A percentile compares a stretch with the other conserved stretches of the same genome.
Conservation (phyloP, 192 early-diverging fungal genomes). For the Paraglomus brasilianum region DNA sequence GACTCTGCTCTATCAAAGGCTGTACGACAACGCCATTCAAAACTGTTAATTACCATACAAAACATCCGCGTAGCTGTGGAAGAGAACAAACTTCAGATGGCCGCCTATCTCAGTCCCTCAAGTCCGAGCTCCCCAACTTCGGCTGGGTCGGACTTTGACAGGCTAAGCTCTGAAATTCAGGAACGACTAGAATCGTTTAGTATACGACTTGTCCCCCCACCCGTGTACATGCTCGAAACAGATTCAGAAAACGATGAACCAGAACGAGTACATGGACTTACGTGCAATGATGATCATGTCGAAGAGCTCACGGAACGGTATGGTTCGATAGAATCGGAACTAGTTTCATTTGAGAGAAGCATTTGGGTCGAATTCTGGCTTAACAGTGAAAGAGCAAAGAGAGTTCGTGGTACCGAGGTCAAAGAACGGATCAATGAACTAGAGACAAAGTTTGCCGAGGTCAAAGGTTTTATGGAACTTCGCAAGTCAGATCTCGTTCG, state of each 20-base stretch:
- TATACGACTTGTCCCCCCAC: neutral
- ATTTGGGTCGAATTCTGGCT: constrained; percentile 31
- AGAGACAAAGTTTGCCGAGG: neutral
- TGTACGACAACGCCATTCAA: constrained; percentile 22
- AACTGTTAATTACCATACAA: constrained; percentile 27
- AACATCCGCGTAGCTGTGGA: constrained; percentile 17
- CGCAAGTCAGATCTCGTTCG: constrained; percentile 1
- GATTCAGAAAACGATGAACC: constrained; percentile 23
- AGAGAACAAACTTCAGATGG: constrained; percentile 31
- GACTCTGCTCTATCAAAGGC: constrained; percentile 23
- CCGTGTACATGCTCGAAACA: constrained; percentile 20
- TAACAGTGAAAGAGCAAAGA: constrained; percentile 19
- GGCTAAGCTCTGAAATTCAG: constrained; percentile 2
- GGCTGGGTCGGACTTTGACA: constrained; percentile 29
- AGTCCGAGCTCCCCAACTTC: constrained; percentile 28
- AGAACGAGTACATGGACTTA: constrained; percentile 29
- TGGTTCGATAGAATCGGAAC: constrained; percentile 19
- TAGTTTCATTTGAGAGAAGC: constrained; percentile 23
- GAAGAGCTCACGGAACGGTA: constrained; percentile 26
- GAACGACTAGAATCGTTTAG: constrained; percentile 11
- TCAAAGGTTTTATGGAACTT: constrained; percentile 23
- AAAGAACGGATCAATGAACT: constrained; percentile 4
- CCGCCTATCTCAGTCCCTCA: constrained; percentile 30
- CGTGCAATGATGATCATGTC: constrained; percentile 31
- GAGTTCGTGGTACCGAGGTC: neutral